Evolutionary conservation across 2,329 filamentous ascomycete species (phyloP), one percentile per base, ranked within the genome.

Genomic region (Fusarium sulawesiense): DNA sequence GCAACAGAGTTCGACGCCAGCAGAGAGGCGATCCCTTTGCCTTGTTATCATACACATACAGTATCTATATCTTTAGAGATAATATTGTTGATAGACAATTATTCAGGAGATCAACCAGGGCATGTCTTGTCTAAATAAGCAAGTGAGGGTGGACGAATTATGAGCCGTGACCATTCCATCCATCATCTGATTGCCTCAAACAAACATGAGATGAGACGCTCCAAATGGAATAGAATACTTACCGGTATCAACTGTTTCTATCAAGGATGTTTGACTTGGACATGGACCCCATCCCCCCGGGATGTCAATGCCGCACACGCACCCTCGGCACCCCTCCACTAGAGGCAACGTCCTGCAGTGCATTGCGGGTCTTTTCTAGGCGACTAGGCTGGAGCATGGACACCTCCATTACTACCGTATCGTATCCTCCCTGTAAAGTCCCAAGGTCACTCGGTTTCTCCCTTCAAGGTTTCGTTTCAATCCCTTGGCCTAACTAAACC

Each of bases 1-100:
- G 41, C 44, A 70, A 66, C 65, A 75, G 53, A 73, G 72, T 74
- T 74, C 66, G 60, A 56, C 58, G 66, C 66, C 70, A 18, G 59
- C 47, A 46, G 46, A 54, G 49, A 61, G 60, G 41, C 58, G 60
- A 70, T 69, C 37, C 32, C n/a, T 55, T 51, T 55, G 57, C 41
- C 56, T 61, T 45, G 57, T 16, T 49, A 25, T 23, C 20, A 50
- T 49, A 48, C 54, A 49, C 20, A 50, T 49, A 48, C 54, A 59
- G 57, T 49, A 37, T 37, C 30, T 32, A 14, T 30, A 25, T 20
- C n/a, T 21, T 30, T 34, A 65, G 32, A 27, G 23, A 16, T 51
- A 20, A 13, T 50, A 14, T 50, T 50, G 48, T 32, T 1, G 29
- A 30, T 30, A 47, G 48, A 65, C 40, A 54, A 37, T 23, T 25